Evolutionary conservation across 495 filamentous ascomycete species (phyloP), one percentile per base, ranked within the genome.

Genomic region (Neurospora tetrasperma): DNA sequence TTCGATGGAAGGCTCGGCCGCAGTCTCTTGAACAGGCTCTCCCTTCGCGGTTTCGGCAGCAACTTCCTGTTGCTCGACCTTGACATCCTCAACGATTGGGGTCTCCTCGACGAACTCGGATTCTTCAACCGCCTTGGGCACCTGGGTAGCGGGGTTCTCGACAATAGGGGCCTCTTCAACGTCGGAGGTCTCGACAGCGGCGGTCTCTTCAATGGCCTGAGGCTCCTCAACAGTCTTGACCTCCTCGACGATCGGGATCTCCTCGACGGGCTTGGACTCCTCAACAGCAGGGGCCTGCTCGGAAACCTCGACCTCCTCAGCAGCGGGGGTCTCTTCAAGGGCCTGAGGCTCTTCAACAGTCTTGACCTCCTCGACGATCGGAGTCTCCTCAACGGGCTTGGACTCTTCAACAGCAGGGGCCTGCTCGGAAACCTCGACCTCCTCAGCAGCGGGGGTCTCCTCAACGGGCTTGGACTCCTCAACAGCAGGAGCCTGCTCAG

Each of bases 401-500:
- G 70, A 27, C 27, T 69, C 72, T 46, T 77, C 72, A 35, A 62
- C 69, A 27, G 68, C 40, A 14, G 71, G 12, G 4, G 74, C 54
- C 42, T n/a, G n/a, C n/a, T n/a, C n/a, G n/a, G n/a, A n/a, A n/a
- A n/a, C n/a, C n/a, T n/a, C n/a, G 35, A 38, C 35, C 73, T 54
- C 43, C 73, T 72, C 70, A 18, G 14, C 42, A 43, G 39, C 14
- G 2, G 72, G 41, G 59, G 76, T 5, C 54, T 76, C 73, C 14
- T 78, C 77, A 38, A 71, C 35, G 69, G 27, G 18, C 11, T 62
- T 38, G 9, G 70, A 27, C 27, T 75, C 72, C 35, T 71, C 72
- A n/a, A 46, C 72, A 46, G 18, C 43, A n/a, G 43, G 3, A 18
- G 3, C 18, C 43, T 44, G 18, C 14, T 72, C 69, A 27, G 43